Evolutionary conservation across 2,329 filamentous ascomycete genomes (phyloP), one percentile per base, ranked within the genome.

Genomic region (Exophiala sp.): DNA sequence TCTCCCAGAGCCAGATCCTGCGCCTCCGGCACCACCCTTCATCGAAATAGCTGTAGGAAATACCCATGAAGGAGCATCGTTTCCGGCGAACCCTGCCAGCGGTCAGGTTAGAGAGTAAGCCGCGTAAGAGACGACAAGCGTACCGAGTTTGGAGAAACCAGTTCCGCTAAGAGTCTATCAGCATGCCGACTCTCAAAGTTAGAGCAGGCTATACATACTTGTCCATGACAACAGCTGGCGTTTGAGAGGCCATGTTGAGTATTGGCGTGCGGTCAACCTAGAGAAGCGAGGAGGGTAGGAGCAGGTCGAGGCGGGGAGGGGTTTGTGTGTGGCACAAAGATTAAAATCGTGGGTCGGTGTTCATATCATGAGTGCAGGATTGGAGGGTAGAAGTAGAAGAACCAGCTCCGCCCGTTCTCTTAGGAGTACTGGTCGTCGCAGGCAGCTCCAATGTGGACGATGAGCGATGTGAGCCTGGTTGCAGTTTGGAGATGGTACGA

Each of bases 141-240:
- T 78, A 96, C 94, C 94, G 75, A 99, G 87, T 81, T 99, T 99
- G 58, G 94, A 97, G 77, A 95, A 99, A 70, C 94, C 94, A 78
- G 94, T 99, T 80, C 94, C 94, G 87, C 94, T 99, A 74, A 58
- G 67, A 36, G 56, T 57, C 63, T 62, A 69, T 79, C 68, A 77
- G 75, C 47, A 47, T 33, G 65, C 32, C 49, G 48, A 59, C 54
- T 51, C 43, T 56, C 46, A 47, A 18, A 50, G 58, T 54, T 47
- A 40, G 38, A 38, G 53, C 57, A 59, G 63, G 39, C 58, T 58
- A 57, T 63, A 82, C 90, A 77, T 87, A 96, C 94, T 99, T 99
- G 94, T 99, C 94, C 92, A 99, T 99, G 90, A 99, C 94, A 96
- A 99, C 94, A 89, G 94, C 94, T 68, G 94, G 94, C 72, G 94